These are phyloP conservation scores for Serendipita sp. DNA, from an alignment of 768 basidiomycete genomes.

Conservation along the genomic window DNA sequence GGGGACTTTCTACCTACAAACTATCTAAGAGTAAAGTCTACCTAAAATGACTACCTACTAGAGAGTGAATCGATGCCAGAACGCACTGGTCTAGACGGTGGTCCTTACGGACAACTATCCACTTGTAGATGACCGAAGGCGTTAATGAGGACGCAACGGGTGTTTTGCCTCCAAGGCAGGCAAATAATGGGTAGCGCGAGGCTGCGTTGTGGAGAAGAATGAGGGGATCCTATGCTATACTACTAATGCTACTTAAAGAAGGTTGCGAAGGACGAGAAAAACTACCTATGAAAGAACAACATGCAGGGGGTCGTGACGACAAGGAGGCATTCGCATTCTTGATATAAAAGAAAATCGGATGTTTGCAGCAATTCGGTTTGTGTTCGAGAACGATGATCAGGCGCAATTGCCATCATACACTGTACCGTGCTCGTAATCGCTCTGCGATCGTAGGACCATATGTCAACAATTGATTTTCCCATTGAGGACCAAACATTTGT, in stretches of 20 bases:
- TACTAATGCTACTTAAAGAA: conserved; percentile 1
- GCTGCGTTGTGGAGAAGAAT: background rate
- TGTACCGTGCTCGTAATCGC: conserved; percentile 72
- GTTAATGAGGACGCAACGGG: background rate
- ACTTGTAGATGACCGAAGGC: background rate
- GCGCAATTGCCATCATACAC: conserved; percentile 36
- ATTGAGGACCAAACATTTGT: conserved; percentile 67
- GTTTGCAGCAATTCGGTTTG: too few species aligned
- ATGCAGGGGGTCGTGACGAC: background rate
- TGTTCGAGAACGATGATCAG: background rate
- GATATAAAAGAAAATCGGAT: background rate
- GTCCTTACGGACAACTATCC: too few species aligned
- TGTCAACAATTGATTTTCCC: conserved; percentile 64
- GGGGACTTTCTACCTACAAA: conserved; percentile 4
- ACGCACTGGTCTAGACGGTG: too few species aligned
- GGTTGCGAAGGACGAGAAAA: background rate
- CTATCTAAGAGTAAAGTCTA: conserved; percentile 1
- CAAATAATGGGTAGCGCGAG: background rate
- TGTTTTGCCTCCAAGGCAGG: background rate
- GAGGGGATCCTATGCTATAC: conserved; percentile 4
- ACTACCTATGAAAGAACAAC: conserved; percentile 4
- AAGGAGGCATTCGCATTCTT: conserved; percentile 3
- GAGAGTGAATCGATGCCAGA: background rate
- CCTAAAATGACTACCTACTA: conserved; percentile 5
- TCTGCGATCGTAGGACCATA: conserved; percentile 86